Evolutionary conservation across 331 rosid genomes (phyloP), one percentile per base, ranked within the genome.

Genomic region (Cydonia oblonga): DNA sequence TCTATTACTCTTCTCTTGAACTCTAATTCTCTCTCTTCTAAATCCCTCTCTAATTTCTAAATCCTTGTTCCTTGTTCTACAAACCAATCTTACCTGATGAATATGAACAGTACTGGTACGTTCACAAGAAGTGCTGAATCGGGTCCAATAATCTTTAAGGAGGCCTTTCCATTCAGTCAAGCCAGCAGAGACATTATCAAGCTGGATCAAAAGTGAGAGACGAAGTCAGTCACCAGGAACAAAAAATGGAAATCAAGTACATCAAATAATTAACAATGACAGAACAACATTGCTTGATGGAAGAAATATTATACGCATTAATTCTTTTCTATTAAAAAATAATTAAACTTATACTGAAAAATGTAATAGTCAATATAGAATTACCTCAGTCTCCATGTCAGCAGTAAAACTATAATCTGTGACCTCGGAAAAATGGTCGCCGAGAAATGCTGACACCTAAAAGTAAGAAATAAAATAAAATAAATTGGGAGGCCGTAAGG

Each of bases 341-440:
- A 28, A 6, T 11, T 3, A 26, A 59, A 14, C 33, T 25, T 59
- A 5, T 26, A 15, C 30, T 26, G 65, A 26, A 7, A 25, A 6
- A 60, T 40, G 32, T 30, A 29, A 62, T 30, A 60, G 14, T 29
- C 67, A 29, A 30, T 18, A 64, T 33, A 64, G 7, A 32, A 19
- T 75, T 85, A 91, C 99, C 99, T 91, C 99, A 28, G 85, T 85
- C 85, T 95, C 99, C 99, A 95, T 95, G 84, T 95, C 99, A 1
- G 99, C 99, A 30, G 97, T 91, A 80, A 95, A 95, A 83, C 91
- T 83, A 74, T 91, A 91, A 81, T 95, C 97, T 9, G 92, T 91
- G 82, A 95, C 92, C 87, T 91, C 97, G 7, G 97, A 85, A 75
- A 95, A 95, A 88, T 91, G 90, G 82, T 95, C 87, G 33, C 88